Percentiles rank a stretch among this genome's conserved stretches.
phyloP scores from a whole-genome alignment of 2,329 filamentous ascomycete genomes.

The Fusarium concolor region DNA sequence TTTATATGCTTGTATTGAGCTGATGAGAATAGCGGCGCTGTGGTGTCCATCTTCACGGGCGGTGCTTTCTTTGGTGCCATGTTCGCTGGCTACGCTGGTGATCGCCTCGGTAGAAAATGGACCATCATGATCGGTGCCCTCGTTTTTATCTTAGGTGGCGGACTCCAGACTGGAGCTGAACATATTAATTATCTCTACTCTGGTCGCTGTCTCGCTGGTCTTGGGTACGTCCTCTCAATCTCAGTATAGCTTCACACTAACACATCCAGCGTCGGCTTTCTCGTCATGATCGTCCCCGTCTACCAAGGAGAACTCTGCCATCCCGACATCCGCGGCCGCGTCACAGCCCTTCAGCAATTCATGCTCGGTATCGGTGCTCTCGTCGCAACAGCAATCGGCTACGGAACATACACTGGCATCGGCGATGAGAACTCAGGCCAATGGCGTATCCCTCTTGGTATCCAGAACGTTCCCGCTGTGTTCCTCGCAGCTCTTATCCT shows the following conservation, averaged over 20 bases:
- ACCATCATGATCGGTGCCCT: slow-evolving; percentile 78
- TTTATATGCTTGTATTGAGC: neutral
- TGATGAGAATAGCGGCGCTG: slow-evolving; percentile 12
- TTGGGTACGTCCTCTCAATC: slow-evolving; percentile 51
- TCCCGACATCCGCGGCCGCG: slow-evolving; percentile 77
- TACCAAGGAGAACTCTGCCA: slow-evolving; percentile 84
- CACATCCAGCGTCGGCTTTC: slow-evolving; percentile 33
- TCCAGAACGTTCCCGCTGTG: slow-evolving; percentile 30
- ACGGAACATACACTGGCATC: slow-evolving; percentile 19
- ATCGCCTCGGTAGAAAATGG: slow-evolving; percentile 73
- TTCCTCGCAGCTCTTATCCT: slow-evolving; percentile 36
- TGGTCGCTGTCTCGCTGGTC: slow-evolving; percentile 75
- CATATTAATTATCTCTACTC: slow-evolving; percentile 71
- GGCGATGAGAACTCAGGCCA: slow-evolving; percentile 17
- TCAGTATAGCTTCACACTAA: neutral
- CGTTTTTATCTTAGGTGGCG: slow-evolving; percentile 78
- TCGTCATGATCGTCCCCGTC: slow-evolving; percentile 58
- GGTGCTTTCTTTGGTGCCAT: slow-evolving; percentile 77
- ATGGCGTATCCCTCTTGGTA: slow-evolving; percentile 38
- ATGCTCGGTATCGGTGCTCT: slow-evolving; percentile 82
- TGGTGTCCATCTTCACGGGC: slow-evolving; percentile 80
- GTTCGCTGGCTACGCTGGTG: slow-evolving; percentile 71
- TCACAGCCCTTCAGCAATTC: slow-evolving; percentile 81
- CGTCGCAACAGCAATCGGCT: slow-evolving; percentile 53
- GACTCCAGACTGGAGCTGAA: slow-evolving; percentile 75